A percentile compares a stretch with the other conserved stretches of the same genome.
Evolutionary conservation across 176 grass and related monocot genomes (phyloP).

Genomic region (Sorghum bicolor): Sorghum_bicolor_NCBIv3 NC_012870.2:7681501-7682000

Average conservation of each 20-base stretch:
- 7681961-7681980: background rate
- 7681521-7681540: background rate
- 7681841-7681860: background rate
- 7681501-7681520: background rate
- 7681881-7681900: conserved; percentile 11
- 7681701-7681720: background rate
- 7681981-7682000: background rate
- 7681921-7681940: background rate
- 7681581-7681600: too few species aligned
- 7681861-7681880: background rate
- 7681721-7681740: conserved; percentile 90
- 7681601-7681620: background rate
- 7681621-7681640: background rate
- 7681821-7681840: conserved; percentile 22
- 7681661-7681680: background rate
- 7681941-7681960: background rate
- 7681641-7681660: background rate
- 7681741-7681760: conserved; percentile 51
- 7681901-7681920: background rate
- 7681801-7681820: conserved; percentile 95
- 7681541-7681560: background rate
- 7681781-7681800: conserved; percentile 99
- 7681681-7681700: too few species aligned
- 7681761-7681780: conserved; percentile 84
- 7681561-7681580: too few species aligned